These are phyloP conservation scores for Cryptomeria japonica DNA, from an alignment of 75 land plant species.

Conservation along the genomic window DNA sequence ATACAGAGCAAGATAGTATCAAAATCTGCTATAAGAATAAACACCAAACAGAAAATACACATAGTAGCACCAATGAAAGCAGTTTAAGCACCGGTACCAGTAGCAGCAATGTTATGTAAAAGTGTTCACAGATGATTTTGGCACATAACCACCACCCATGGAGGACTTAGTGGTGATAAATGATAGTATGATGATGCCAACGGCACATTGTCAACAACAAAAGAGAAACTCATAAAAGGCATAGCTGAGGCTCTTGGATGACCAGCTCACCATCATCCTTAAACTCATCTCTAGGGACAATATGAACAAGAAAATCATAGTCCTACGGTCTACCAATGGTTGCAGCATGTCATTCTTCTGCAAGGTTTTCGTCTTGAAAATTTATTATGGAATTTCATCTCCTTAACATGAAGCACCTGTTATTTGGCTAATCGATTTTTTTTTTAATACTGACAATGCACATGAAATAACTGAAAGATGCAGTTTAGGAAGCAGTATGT, in stretches of 20 bases:
- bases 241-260: slow-evolving; percentile 37
- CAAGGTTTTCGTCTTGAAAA: too few species aligned
- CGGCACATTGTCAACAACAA: slow-evolving; percentile 29
- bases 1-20: background rate
- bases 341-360: too few species aligned
- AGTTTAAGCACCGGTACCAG: too few species aligned
- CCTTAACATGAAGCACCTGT: too few species aligned
- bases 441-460: too few species aligned
- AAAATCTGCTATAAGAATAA: background rate
- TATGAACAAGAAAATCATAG: slow-evolving; percentile 79
- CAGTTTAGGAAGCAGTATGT: too few species aligned
- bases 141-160: slow-evolving; percentile 17
- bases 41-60: background rate
- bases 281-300: slow-evolving; percentile 84
- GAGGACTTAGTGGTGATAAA: slow-evolving; percentile 6
- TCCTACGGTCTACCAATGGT: slow-evolving; percentile 15
- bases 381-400: too few species aligned
- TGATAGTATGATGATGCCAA: slow-evolving; percentile 40
- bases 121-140: background rate
- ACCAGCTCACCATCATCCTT: slow-evolving; percentile 61
- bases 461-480: too few species aligned
- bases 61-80: too few species aligned
- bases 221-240: slow-evolving; percentile 30
- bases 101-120: too few species aligned
- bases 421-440: too few species aligned